Percentiles rank a stretch among this genome's conserved stretches.
Evolutionary conservation across 2,329 filamentous ascomycete genomes (phyloP).

Genomic region (Trichoderma brevicompactum): DNA sequence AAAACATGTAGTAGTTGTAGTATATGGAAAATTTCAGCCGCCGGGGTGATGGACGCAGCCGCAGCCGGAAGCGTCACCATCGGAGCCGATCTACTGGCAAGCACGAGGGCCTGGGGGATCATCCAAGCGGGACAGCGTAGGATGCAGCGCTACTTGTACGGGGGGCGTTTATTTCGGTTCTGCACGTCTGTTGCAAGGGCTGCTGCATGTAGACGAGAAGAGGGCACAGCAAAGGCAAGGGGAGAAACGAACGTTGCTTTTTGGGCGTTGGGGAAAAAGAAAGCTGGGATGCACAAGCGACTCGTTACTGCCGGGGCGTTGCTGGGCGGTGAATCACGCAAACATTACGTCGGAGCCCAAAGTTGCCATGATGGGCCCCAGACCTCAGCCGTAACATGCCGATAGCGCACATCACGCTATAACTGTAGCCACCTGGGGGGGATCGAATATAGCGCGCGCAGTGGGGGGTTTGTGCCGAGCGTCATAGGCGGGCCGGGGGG

Average conservation of each 20-base stretch:
- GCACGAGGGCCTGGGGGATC: slow-evolving; percentile 11
- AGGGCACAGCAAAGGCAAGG: not conserved
- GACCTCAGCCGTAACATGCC: no score
- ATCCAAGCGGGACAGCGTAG: slow-evolving; percentile 20
- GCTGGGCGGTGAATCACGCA: slow-evolving; percentile 29
- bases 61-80: slow-evolving; percentile 26
- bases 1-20: not conserved
- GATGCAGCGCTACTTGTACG: not conserved
- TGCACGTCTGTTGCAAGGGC: slow-evolving; percentile 15
- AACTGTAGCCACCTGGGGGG: no score
- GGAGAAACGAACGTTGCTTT: slow-evolving; percentile 3
- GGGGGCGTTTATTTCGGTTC: slow-evolving; percentile 7
- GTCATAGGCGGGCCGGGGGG: no score
- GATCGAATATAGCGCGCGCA: no score
- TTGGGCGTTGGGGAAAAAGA: not conserved
- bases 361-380: no score
- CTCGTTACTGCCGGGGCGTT: slow-evolving; percentile 15
- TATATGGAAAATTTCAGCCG: not conserved
- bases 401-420: no score
- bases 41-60: slow-evolving; percentile 24
- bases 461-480: no score
- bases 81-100: slow-evolving; percentile 18
- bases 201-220: slow-evolving; percentile 5
- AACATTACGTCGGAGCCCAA: slow-evolving; percentile 24
- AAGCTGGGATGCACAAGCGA: not conserved